Evolutionary conservation across 306 rosid genomes (phyloP), one percentile per base, ranked within the genome.

Genomic region (Rosa lucieae): DNA sequence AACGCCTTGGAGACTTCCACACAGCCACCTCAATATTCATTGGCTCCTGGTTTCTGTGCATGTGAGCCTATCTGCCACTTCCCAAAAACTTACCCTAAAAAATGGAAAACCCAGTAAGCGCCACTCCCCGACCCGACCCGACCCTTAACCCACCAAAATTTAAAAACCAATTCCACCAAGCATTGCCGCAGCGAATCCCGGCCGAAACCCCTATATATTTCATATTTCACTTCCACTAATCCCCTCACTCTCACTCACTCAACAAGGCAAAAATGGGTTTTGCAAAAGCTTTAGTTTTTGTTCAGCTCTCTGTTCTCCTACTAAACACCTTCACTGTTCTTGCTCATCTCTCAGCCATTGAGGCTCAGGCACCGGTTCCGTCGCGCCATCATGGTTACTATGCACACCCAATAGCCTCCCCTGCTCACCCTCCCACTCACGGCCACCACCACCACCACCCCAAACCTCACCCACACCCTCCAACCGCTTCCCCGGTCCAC

Each of bases 1-100:
- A 75, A 65, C 73, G 75, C 82, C 78, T 85, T 26, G 84, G 85
- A 87, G 80, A 85, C 68, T 85, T 85, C 51, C 5, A 52, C 87
- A 23, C 67, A 32, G 77, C 82, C 79, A 47, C 68, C 74, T 79
- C 77, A 75, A 73, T 72, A 73, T 63, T 62, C 29, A 35, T 68
- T 84, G 79, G 62, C 53, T 55, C 48, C 5, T 2, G 26, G 4
- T 70, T 26, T 63, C 81, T 70, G 8, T 79, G 55, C 88, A 82
- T 73, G 87, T 72, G 84, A 63, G 20, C 43, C 47, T 17, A 6
- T 37, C 47, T 39, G 47, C 47, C 47, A 6, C 23, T 14, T 23
- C 11, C 29, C 4, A 1, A 6, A 13, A 14, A 32, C 39, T 4
- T 0, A 13, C 15, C 15, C 5, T 67, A 6, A 8, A 66, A 63